Evolutionary conservation across 2,329 filamentous ascomycete genomes (phyloP).

Genomic region (Ascochyta viciae-villosae): DNA sequence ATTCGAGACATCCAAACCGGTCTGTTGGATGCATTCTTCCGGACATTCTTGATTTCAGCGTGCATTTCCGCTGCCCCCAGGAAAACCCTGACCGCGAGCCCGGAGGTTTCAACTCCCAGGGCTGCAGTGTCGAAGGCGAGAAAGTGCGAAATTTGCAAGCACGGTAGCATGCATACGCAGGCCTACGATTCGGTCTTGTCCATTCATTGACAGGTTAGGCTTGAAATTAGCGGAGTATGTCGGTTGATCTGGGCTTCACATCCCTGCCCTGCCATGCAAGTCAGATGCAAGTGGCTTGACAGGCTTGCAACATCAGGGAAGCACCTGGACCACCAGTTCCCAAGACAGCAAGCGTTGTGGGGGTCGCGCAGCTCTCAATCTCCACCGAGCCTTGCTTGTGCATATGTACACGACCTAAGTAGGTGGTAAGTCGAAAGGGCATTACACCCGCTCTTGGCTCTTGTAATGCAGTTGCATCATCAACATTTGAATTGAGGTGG

Average conservation of each 20-base stretch:
- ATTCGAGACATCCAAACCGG: background rate
- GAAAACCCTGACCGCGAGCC: background rate
- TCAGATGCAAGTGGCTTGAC: constrained; percentile 35
- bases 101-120: background rate
- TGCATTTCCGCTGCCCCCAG: constrained; percentile 24
- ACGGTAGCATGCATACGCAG: constrained; percentile 5
- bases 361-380: constrained; percentile 12
- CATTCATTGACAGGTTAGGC: constrained; percentile 4
- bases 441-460: background rate
- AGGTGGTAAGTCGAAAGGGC: background rate
- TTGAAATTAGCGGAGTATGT: constrained; percentile 12
- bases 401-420: background rate
- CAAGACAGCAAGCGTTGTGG: constrained; percentile 26
- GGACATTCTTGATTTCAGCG: constrained; percentile 11
- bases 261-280: constrained; percentile 33
- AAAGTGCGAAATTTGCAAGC: constrained; percentile 19
- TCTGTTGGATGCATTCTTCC: constrained; percentile 12
- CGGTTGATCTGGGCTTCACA: constrained; percentile 32
- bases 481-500: background rate
- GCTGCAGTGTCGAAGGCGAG: constrained; percentile 10
- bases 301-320: constrained; percentile 30
- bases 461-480: background rate
- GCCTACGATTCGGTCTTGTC: constrained; percentile 1
- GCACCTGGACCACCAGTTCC: constrained; percentile 25
- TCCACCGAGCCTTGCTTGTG: constrained; percentile 3